Base-by-base conservation (phyloP, 129 eudicot species). In the Solidago caesia region DNA sequence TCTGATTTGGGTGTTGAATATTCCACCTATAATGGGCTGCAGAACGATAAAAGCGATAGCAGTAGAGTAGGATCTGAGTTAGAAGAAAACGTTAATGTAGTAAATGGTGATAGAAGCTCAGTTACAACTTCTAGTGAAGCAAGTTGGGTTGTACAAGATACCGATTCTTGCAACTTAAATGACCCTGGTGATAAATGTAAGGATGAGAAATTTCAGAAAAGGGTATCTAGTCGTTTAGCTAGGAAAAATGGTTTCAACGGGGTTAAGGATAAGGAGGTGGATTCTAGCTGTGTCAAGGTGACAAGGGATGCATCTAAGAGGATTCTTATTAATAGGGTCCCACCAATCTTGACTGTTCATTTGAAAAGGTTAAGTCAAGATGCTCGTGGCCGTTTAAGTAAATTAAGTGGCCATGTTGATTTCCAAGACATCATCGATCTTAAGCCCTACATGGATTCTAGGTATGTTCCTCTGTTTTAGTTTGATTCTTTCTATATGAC, bases 331-430 rank as follows among this genome's bases (percentile, higher is more conserved):
- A 81, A 77, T 62, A 92, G 60, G 63, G 84, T 80, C 67, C 97
- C 97, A 46, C 72, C 88, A 16, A 77, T 92, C 78, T 73, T 92
- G 78, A 92, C 97, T 44, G 79, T 92, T 51, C 97, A 92, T 82
- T 73, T 92, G 67, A 92, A 92, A 81, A 82, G 97, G 82, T 87
- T 92, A 82, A 74, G 85, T 72, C 96, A 89, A 86, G 97, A 92
- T 83, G 89, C 88, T 64, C 85, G 93, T 52, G 97, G 97, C 33
- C 91, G 96, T 29, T 70, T 89, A 65, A 89, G 88, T 82, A 92
- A 92, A 83, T 84, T 92, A 81, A 87, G 82, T 43, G 97, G 97
- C 71, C 92, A 89, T 67, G 93, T 92, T 68, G 82, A 59, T 41
- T 92, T 92, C 77, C 61, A 68, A 75, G 91, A 92, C 9, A 69